Evolutionary conservation across 169 alveolate species (phyloP).

Genomic region (Plasmodium gallinaceum): DNA sequence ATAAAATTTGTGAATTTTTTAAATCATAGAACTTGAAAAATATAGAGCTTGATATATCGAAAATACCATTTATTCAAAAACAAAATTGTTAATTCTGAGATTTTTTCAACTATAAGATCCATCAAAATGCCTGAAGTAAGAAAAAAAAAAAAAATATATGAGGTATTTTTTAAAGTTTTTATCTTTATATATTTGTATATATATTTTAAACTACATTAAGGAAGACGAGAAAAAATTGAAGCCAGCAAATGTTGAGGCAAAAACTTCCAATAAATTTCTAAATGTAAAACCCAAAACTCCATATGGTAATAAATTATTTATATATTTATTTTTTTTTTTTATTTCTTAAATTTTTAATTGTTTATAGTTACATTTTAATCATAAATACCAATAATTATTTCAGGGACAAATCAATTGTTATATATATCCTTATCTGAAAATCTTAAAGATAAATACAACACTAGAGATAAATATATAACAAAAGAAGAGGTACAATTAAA

Average conservation of each 20-base stretch:
- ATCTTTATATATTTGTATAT: background rate
- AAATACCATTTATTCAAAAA: no score
- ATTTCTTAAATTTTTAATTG: background rate
- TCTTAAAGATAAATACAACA: constrained; percentile 4
- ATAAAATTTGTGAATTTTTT: background rate
- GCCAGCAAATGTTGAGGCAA: constrained; percentile 1
- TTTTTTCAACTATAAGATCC: no score
- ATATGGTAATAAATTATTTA: background rate
- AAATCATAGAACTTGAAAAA: background rate
- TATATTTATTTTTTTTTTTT: background rate
- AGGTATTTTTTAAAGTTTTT: no score
- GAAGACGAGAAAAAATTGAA: constrained; percentile 8
- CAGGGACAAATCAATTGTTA: constrained; percentile 64
- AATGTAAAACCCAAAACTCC: background rate
- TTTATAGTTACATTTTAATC: background rate
- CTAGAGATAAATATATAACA: constrained; percentile 13
- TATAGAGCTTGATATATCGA: background rate
- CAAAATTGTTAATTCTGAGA: no score
- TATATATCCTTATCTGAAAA: constrained; percentile 39
- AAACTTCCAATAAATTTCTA: background rate
- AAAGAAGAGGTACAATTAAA: constrained; percentile 56
- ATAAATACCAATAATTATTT: background rate
- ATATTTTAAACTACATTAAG: background rate
- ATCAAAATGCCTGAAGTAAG: no score
- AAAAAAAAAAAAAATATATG: no score